A percentile compares a stretch with the other conserved stretches of the same genome.
phyloP scores from a whole-genome alignment of 2,329 filamentous ascomycete species.

The Pestalotiopsis sp. region DNA sequence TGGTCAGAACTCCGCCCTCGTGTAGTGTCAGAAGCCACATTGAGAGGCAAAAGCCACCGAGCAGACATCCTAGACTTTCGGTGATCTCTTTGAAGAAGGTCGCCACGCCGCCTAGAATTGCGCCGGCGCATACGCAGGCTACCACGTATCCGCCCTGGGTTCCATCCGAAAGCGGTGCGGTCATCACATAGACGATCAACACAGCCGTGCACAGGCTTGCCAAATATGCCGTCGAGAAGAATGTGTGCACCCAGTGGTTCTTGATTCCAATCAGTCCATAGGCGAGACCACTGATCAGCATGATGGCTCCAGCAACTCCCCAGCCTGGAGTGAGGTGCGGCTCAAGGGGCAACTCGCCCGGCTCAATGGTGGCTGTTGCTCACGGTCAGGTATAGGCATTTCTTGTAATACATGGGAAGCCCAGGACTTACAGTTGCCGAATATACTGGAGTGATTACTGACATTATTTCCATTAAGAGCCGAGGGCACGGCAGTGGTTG shows the following conservation, averaged over 20 bases:
- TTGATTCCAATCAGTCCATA: slow-evolving; percentile 83
- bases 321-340: slow-evolving; percentile 80
- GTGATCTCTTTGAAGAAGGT: slow-evolving; percentile 84
- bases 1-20: slow-evolving; percentile 72
- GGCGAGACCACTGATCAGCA: slow-evolving; percentile 71
- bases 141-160: slow-evolving; percentile 88
- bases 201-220: slow-evolving; percentile 75
- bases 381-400: neutral
- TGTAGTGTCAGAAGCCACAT: slow-evolving; percentile 90
- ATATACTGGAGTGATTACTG: slow-evolving; percentile 19
- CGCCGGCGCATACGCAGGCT: slow-evolving; percentile 72
- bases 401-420: neutral
- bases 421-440: slow-evolving; percentile 21
- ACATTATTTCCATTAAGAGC: slow-evolving; percentile 34
- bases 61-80: slow-evolving; percentile 77
- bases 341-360: slow-evolving; percentile 66
- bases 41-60: slow-evolving; percentile 81
- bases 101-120: slow-evolving; percentile 72
- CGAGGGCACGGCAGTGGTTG: slow-evolving; percentile 27
- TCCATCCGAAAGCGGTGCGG: slow-evolving; percentile 70
- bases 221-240: slow-evolving; percentile 77
- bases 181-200: slow-evolving; percentile 88
- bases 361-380: slow-evolving; percentile 45
- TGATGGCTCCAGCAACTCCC: slow-evolving; percentile 75
- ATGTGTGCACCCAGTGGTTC: slow-evolving; percentile 77